Conservation (phyloP, 495 filamentous ascomycete genomes). For the Articulospora tetracladia region DNA sequence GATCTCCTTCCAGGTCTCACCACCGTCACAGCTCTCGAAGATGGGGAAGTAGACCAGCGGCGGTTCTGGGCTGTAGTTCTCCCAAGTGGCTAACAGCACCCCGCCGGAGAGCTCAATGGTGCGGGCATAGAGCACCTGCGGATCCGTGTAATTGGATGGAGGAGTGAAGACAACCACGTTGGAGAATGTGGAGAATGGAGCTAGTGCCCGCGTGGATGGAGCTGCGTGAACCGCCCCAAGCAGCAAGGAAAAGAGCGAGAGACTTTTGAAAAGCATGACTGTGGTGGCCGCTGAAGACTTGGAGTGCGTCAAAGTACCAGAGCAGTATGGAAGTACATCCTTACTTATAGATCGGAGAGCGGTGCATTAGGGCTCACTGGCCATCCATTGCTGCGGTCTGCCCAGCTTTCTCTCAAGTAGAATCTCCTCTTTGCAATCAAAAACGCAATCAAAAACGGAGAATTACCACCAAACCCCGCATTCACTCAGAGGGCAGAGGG, state of each 20-base stretch:
- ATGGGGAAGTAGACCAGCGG: slow-evolving; percentile 60
- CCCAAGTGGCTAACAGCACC: slow-evolving; percentile 61
- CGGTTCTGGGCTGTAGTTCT: slow-evolving; percentile 55
- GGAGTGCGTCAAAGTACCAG: background rate
- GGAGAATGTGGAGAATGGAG: slow-evolving; percentile 21
- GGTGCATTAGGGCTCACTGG: no score
- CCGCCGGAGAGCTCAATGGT: slow-evolving; percentile 43
- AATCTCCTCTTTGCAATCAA: no score
- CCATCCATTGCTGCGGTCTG: no score
- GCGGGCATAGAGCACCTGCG: slow-evolving; percentile 49
- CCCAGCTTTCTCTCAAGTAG: no score
- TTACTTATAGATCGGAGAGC: background rate
- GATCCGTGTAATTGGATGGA: slow-evolving; percentile 38
- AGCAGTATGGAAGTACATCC: background rate
- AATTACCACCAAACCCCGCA: background rate
- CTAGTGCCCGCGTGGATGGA: background rate
- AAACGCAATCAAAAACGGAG: background rate
- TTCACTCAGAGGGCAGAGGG: background rate
- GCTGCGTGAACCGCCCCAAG: slow-evolving; percentile 6
- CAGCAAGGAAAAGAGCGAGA: slow-evolving; percentile 5
- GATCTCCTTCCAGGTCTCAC: slow-evolving; percentile 58
- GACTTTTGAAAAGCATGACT: slow-evolving; percentile 14
- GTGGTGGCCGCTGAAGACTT: background rate
- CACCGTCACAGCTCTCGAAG: slow-evolving; percentile 57
- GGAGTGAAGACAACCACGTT: slow-evolving; percentile 35